Base-by-base conservation (phyloP, 1,139 yeast species). In the Blastobotrys apis region DNA sequence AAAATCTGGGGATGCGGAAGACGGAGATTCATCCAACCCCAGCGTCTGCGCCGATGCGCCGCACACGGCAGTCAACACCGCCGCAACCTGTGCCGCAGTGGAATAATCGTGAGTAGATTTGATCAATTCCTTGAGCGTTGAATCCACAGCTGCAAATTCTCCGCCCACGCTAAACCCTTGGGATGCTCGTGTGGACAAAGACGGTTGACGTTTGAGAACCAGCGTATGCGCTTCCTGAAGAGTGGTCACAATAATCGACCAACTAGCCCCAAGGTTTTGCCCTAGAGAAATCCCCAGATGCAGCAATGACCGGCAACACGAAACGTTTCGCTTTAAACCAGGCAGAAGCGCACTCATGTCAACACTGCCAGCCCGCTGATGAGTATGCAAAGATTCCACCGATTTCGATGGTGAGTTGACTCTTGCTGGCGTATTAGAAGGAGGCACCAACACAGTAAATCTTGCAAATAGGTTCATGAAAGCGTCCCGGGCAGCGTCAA, bases 281-380 rank as follows among this genome's bases (percentile, higher is more conserved):
- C 96, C 97, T 22, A 90, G 64, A 0, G 95, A 84, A 2, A 81
- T 73, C 0, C 92, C 90, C 38, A 92, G 68, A 50, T 86, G 84
- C 2, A 81, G 68, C 37, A 90, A 64, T 0, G 95, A 96, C 40
- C 95, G 70, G 37, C 86, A 76, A 54, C 95, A 80, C n/a, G 81
- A 72, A 2, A 84, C 73, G 57, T 87, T 83, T 44, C 94, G 5
- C 17, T 13, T 13, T n/a, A 25, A 25, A 13, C 8, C n/a, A 17
- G 22, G 6, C 19, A 5, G 21, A 25, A 32, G 4, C 20, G 27
- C n/a, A n/a, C n/a, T n/a, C n/a, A n/a, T n/a, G n/a, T n/a, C n/a
- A n/a, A n/a, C n/a, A n/a, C n/a, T n/a, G n/a, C n/a, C n/a, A n/a
- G n/a, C n/a, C n/a, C n/a, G n/a, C n/a, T n/a, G n/a, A 9, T 29